A percentile compares a stretch with the other conserved stretches of the same genome.
These are phyloP conservation scores for Naganishia vishniacii DNA, from an alignment of 768 basidiomycete genomes.

Conservation along the genomic window DNA sequence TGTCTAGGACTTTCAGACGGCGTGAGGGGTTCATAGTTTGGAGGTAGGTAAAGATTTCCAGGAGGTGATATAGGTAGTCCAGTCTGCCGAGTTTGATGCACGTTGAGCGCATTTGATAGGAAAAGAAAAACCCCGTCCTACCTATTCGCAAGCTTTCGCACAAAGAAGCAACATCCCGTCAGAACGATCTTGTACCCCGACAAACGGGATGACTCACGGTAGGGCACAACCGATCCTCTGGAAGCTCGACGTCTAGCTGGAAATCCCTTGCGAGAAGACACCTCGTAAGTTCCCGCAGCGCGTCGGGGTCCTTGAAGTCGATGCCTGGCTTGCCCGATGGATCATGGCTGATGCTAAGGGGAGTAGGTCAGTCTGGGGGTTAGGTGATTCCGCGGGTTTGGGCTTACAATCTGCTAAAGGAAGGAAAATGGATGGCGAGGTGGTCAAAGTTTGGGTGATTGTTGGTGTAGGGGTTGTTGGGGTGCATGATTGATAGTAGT, in stretches of 20 bases:
- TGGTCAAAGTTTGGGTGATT: constrained; percentile 57
- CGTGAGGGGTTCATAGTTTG: constrained; percentile 20
- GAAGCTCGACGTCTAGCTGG: constrained; percentile 58
- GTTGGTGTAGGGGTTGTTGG: constrained; percentile 54
- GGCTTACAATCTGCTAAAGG: constrained; percentile 57
- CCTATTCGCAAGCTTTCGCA: constrained; percentile 40
- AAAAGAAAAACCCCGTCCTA: too few species aligned
- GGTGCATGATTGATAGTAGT: too few species aligned
- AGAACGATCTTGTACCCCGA: too few species aligned
- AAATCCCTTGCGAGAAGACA: constrained; percentile 75
- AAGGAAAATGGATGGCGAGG: constrained; percentile 59
- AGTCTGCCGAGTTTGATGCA: constrained; percentile 52
- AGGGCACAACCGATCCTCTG: constrained; percentile 73
- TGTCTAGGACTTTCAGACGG: constrained; percentile 58
- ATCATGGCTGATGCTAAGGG: constrained; percentile 6
- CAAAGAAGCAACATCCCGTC: not conserved
- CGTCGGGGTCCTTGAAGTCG: constrained; percentile 67
- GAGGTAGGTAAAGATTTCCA: constrained; percentile 41
- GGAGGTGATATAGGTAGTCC: constrained; percentile 65
- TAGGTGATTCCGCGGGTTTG: not conserved
- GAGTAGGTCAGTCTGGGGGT: too few species aligned
- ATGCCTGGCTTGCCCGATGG: constrained; percentile 52
- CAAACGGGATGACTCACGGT: constrained; percentile 60
- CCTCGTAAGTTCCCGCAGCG: constrained; percentile 71
- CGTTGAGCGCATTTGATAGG: too few species aligned